Evolutionary conservation across 768 basidiomycete species (phyloP).

Genomic region (Inosperma sp.): DNA sequence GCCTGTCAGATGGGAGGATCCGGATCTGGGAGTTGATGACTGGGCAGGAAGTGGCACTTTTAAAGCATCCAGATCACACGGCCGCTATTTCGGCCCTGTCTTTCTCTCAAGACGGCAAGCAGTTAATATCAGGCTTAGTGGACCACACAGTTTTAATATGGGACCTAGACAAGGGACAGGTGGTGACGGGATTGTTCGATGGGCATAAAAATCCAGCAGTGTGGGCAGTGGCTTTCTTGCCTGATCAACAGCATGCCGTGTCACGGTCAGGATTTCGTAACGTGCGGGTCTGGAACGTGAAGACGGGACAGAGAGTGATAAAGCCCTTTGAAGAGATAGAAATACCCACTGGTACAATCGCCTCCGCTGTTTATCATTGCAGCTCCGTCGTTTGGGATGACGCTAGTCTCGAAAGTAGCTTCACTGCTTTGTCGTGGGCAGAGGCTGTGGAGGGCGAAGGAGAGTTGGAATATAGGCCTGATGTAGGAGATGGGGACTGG

Average conservation of each 20-base stretch:
- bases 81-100: not conserved
- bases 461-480: too few species aligned
- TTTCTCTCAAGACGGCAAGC: not conserved
- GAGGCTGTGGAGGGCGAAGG: too few species aligned
- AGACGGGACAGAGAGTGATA: not conserved
- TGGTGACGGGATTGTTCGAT: not conserved
- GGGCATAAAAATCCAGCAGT: conserved; percentile 8
- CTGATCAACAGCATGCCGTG: conserved; percentile 5
- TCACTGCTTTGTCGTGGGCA: too few species aligned
- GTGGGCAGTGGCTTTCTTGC: not conserved
- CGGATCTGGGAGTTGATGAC: not conserved
- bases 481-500: too few species aligned
- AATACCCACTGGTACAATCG: not conserved
- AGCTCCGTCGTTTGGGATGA: too few species aligned
- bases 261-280: conserved; percentile 8
- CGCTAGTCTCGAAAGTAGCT: too few species aligned
- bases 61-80: not conserved
- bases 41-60: not conserved
- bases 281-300: conserved; percentile 12
- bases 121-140: not conserved
- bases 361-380: too few species aligned
- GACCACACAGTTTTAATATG: conserved; percentile 3
- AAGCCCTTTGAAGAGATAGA: not conserved
- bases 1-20: not conserved
- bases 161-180: not conserved